phyloP scores from a whole-genome alignment of 495 filamentous ascomycete species.

The Aspergillus olivimuriae region DNA sequence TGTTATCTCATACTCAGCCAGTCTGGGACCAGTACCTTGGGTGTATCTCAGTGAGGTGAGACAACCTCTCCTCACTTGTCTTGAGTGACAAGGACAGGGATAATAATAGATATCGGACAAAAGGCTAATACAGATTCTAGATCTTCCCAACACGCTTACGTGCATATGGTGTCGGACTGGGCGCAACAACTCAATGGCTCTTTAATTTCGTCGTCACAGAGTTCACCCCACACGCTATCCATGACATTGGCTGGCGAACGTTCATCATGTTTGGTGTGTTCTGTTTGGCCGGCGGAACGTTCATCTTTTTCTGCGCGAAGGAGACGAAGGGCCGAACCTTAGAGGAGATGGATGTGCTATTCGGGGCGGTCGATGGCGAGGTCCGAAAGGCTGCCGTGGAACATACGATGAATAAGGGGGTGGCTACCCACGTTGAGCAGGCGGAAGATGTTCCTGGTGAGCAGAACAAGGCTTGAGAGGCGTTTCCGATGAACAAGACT shows the following conservation, averaged over 20 bases:
- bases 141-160: constrained; percentile 68
- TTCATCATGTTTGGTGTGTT: constrained; percentile 54
- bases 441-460: constrained; percentile 9
- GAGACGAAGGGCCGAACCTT: constrained; percentile 53
- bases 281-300: constrained; percentile 28
- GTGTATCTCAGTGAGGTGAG: constrained; percentile 46
- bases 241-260: constrained; percentile 44
- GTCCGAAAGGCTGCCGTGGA: constrained; percentile 36
- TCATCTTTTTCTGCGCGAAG: constrained; percentile 47
- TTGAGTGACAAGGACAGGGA: neutral
- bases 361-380: constrained; percentile 32
- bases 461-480: constrained; percentile 1
- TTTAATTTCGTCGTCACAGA: constrained; percentile 42
- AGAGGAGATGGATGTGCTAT: constrained; percentile 46
- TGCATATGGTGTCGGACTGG: constrained; percentile 62
- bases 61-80: neutral
- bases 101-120: neutral
- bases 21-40: constrained; percentile 43
- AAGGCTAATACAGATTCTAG: constrained; percentile 34
- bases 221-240: constrained; percentile 32
- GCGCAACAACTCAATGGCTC: constrained; percentile 48
- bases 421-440: constrained; percentile 22
- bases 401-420: constrained; percentile 30
- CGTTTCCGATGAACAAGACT: no score
- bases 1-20: constrained; percentile 39